Percentiles rank a stretch among this genome's conserved stretches.
phyloP scores from a whole-genome alignment of 331 rosid species.

The Telfairia occidentalis region DNA sequence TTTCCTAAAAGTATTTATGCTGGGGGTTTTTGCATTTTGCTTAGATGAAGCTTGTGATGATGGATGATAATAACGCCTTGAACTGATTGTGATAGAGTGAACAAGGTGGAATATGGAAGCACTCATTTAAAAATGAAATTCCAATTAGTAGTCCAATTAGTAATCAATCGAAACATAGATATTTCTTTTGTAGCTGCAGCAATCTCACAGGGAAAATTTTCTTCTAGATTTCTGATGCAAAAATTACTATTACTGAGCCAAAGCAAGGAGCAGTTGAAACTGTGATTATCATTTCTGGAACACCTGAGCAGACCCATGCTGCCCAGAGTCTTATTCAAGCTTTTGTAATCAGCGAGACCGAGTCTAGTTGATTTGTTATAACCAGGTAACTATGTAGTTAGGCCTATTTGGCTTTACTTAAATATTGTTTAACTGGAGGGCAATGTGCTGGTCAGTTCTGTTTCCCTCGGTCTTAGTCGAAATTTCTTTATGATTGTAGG shows the following conservation, averaged over 20 bases:
- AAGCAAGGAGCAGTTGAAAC: slow-evolving; percentile 86
- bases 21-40: too few relatives aligned
- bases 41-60: too few relatives aligned
- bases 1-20: neutral
- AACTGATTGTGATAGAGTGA: neutral
- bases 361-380: slow-evolving; percentile 42
- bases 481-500: slow-evolving; percentile 10
- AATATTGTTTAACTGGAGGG: neutral
- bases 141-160: neutral
- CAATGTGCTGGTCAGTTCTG: neutral
- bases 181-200: neutral
- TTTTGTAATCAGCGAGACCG: slow-evolving; percentile 77
- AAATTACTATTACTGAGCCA: slow-evolving; percentile 68
- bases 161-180: neutral
- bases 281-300: slow-evolving; percentile 74
- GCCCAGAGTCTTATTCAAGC: slow-evolving; percentile 99
- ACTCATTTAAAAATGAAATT: neutral
- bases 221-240: slow-evolving; percentile 93
- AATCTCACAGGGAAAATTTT: slow-evolving; percentile 17
- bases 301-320: slow-evolving; percentile 95
- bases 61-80: neutral
- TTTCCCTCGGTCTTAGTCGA: neutral
- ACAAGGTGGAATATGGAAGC: neutral
- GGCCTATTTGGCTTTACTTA: slow-evolving; percentile 12
- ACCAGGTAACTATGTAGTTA: slow-evolving; percentile 29